phyloP scores from a whole-genome alignment of 225 moss, liverwort and hornwort genomes.

The Rhytidiadelphus loreus region DNA sequence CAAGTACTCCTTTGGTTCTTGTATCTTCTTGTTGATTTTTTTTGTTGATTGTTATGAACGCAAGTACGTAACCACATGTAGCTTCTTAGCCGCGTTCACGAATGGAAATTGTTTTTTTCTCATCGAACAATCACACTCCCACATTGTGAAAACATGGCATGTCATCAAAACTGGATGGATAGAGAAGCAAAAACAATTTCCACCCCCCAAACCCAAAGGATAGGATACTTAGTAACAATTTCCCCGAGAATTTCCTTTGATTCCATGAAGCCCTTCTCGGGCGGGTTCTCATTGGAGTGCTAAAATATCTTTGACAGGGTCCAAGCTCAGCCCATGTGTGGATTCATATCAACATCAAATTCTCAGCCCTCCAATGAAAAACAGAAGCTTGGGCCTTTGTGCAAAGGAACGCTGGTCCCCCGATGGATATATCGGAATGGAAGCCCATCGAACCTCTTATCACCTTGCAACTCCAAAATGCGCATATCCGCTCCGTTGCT shows the following conservation, averaged over 20 bases:
- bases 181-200: neutral
- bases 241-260: too few relatives aligned
- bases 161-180: neutral
- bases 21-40: neutral
- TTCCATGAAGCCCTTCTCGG: neutral
- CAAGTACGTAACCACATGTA: neutral
- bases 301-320: neutral
- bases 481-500: neutral
- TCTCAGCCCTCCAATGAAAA: neutral
- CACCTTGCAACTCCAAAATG: neutral
- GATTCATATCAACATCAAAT: constrained; percentile 2
- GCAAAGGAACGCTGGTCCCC: neutral
- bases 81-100: neutral
- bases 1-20: neutral
- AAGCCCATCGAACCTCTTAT: neutral
- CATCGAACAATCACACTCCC: neutral
- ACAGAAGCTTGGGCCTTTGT: neutral
- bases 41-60: neutral
- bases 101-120: neutral
- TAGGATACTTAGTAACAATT: neutral
- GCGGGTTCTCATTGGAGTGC: too few relatives aligned
- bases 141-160: too few relatives aligned
- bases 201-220: too few relatives aligned
- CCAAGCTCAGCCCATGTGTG: neutral
- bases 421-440: neutral